Evolutionary conservation across 257 asterid genomes (phyloP).

Genomic region (Avicennia marina): DNA sequence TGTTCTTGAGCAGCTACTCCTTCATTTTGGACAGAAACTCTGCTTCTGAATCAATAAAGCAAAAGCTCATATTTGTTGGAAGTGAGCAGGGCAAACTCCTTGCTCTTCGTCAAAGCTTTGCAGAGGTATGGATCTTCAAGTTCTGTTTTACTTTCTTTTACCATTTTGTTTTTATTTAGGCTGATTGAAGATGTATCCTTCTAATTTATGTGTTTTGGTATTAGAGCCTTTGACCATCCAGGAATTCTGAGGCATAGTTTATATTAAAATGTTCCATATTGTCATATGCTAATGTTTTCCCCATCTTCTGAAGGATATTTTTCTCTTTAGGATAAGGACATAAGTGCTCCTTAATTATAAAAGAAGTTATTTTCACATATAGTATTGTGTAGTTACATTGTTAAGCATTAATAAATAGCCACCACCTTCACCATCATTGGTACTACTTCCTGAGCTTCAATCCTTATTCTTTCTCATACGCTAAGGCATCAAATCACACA

Average conservation of each 20-base stretch:
- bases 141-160: background rate
- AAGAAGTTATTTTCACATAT: too few species aligned
- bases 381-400: too few species aligned
- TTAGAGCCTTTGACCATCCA: background rate
- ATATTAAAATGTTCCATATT: background rate
- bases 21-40: slow-evolving; percentile 55
- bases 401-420: too few species aligned
- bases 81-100: slow-evolving; percentile 96
- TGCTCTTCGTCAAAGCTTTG: slow-evolving; percentile 89
- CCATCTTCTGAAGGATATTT: background rate
- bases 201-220: too few species aligned
- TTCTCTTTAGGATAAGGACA: background rate
- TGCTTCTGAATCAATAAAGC: slow-evolving; percentile 82
- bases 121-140: slow-evolving; percentile 49
- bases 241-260: background rate
- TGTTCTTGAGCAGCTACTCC: background rate
- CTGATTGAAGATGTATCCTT: background rate
- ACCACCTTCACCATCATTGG: too few species aligned
- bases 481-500: background rate
- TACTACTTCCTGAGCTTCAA: background rate
- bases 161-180: background rate
- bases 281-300: background rate
- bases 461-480: background rate
- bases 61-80: slow-evolving; percentile 76
- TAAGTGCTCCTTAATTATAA: background rate